Conservation (phyloP, 2,329 filamentous ascomycete genomes). For the Trichophyton mentagrophytes region DNA sequence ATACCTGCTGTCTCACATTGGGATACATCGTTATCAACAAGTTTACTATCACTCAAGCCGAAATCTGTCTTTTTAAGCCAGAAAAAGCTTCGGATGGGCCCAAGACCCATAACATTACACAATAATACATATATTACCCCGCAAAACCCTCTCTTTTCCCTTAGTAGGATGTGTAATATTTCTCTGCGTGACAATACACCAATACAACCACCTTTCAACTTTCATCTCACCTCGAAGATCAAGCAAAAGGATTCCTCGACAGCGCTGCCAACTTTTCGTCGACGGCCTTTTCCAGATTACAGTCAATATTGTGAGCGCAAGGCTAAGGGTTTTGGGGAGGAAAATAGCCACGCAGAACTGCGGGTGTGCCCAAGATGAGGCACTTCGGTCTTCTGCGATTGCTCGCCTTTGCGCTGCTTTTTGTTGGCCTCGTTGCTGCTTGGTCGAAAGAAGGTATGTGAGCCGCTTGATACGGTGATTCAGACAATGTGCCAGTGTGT, state of each 20-base stretch:
- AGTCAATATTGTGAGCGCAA: background rate
- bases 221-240: background rate
- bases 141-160: background rate
- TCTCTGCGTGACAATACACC: background rate
- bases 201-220: background rate
- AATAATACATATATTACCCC: background rate
- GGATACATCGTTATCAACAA: no score
- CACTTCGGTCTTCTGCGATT: constrained; percentile 46
- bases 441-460: constrained; percentile 78
- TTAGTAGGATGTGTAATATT: background rate
- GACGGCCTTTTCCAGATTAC: background rate
- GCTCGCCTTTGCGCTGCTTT: constrained; percentile 54
- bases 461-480: background rate
- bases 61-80: background rate
- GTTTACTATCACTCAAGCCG: background rate
- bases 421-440: constrained; percentile 55
- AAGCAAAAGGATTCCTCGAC: background rate
- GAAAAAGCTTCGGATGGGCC: no score
- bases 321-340: background rate
- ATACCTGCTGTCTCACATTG: no score
- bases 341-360: background rate
- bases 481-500: background rate
- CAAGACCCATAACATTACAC: background rate
- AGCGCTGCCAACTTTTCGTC: background rate
- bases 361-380: constrained; percentile 49